Evolutionary conservation across 192 early-diverging fungal species (phyloP), one percentile per base, ranked within the genome.

Genomic region (Neocallimastix lanati): DNA sequence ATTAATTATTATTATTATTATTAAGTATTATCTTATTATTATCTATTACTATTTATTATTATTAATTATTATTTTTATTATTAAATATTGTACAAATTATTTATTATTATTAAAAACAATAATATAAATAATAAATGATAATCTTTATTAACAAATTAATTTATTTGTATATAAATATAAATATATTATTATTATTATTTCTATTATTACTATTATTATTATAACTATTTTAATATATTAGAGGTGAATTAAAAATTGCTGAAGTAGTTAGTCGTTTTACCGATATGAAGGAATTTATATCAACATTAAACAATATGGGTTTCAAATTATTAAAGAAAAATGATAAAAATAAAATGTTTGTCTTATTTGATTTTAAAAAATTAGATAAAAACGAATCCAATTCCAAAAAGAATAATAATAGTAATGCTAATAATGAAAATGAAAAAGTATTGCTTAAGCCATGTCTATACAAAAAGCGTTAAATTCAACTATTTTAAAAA

Each of bases 231-330:
- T 33, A 6, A 33, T 33, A 11, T 37, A 13, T 37, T 37, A 93
- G 93, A 76, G 96, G 95, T n/a, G 87, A 93, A 81, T 88, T 99
- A 50, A 93, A 93, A 87, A 93, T 99, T 81, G 93, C 96, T 21
- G 97, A 99, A 84, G 97, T 99, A 1, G 88, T 94, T 28, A 96
- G 94, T 86, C 88, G 97, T 35, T 92, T 99, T 79, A 86, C 90
- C 16, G 89, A 94, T 82, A 85, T 96, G 25, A 87, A 91, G 33
- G 87, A 90, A 29, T 97, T 96, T 86, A 88, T 96, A 38, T 50
- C 78, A 13, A 88, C 91, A 13, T 84, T 99, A 77, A 88, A 90
- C 77, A 83, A 78, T 1, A 80, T 94, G 28, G 97, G 97, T 0
- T 96, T 96, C 82, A 92, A 90, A 80, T 85, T 94, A 35, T 84